A percentile compares a stretch with the other conserved stretches of the same genome.
These are phyloP conservation scores for Arthrobotrys sphaeroides DNA, from an alignment of 2,329 filamentous ascomycete species.

Conservation along the genomic window DNA sequence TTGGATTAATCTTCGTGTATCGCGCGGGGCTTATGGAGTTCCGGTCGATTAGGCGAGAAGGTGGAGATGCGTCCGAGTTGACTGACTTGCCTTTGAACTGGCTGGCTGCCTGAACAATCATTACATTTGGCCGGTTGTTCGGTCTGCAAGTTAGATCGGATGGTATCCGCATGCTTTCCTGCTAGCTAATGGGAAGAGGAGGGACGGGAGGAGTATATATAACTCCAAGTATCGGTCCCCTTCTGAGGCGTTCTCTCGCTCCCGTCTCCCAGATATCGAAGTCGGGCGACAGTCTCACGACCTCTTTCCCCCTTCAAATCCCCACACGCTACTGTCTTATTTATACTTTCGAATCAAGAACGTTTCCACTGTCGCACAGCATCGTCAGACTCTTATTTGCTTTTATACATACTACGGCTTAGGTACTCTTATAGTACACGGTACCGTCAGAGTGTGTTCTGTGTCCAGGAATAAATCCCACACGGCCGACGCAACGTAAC, in stretches of 20 bases:
- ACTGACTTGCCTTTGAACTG: not conserved
- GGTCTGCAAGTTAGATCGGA: too few relatives aligned
- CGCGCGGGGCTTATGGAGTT: slow-evolving; percentile 47
- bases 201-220: not conserved
- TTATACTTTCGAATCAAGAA: not conserved
- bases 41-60: slow-evolving; percentile 27
- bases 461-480: too few relatives aligned
- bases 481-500: too few relatives aligned
- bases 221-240: not conserved
- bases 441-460: too few relatives aligned
- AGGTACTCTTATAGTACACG: too few relatives aligned
- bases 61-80: slow-evolving; percentile 11
- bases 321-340: not conserved
- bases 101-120: slow-evolving; percentile 13
- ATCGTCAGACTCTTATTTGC: too few relatives aligned
- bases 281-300: slow-evolving; percentile 36
- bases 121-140: not conserved
- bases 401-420: too few relatives aligned
- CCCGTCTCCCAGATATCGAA: too few relatives aligned
- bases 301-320: slow-evolving; percentile 15
- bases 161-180: too few relatives aligned
- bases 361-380: too few relatives aligned
- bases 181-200: not conserved
- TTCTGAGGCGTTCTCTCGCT: too few relatives aligned
- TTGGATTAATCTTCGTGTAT: slow-evolving; percentile 45